Conservation (phyloP, 768 basidiomycete species). For the Udeniomyces megalosporus region DNA sequence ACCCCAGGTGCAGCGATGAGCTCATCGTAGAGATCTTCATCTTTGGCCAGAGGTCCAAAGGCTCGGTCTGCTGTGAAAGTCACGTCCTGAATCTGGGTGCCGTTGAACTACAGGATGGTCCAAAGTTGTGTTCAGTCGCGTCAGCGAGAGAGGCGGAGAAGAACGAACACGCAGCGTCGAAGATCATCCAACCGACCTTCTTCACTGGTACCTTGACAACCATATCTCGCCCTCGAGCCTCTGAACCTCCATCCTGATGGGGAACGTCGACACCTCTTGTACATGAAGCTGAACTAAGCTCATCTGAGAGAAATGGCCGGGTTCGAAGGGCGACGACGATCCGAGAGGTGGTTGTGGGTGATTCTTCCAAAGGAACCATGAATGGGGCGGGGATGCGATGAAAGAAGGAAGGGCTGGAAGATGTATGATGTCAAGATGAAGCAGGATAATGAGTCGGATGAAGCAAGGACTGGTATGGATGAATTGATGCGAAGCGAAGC, state of each 20-base stretch:
- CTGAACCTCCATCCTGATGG: no score
- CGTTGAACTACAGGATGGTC: neutral
- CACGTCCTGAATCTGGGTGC: neutral
- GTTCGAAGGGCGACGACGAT: slow-evolving; percentile 5
- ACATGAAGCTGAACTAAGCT: neutral
- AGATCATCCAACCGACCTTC: neutral
- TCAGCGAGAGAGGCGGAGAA: no score
- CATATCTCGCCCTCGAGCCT: no score
- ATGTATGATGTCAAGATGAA: no score
- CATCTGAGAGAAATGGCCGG: slow-evolving; percentile 5
- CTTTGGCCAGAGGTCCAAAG: neutral
- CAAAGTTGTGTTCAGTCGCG: no score
- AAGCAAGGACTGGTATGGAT: no score
- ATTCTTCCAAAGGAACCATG: neutral
- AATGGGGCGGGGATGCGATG: neutral
- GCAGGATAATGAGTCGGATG: no score
- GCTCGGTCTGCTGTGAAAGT: neutral
- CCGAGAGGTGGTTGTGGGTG: neutral
- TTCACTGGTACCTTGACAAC: neutral
- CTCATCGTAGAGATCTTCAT: neutral
- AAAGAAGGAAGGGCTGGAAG: no score
- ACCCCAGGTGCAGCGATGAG: neutral
- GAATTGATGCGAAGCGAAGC: no score
- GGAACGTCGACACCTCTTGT: no score
- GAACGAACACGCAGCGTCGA: no score